Evolutionary conservation across 2,329 filamentous ascomycete species (phyloP).

Genomic region (Diplocarpon rosae): DNA sequence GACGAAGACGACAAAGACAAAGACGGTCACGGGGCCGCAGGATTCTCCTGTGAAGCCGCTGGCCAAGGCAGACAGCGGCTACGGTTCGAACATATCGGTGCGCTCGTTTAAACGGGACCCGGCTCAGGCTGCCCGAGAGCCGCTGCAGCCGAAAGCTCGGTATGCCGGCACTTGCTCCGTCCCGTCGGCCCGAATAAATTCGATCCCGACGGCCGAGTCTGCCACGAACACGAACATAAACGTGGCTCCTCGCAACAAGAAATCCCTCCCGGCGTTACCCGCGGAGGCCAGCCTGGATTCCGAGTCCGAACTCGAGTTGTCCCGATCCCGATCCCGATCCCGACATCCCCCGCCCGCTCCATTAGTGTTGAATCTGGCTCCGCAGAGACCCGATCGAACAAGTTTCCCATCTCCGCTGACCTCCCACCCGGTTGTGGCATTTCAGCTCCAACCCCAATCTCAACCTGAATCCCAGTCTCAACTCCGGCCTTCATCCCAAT

Average conservation of each 20-base stretch:
- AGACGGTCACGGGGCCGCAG: constrained; percentile 4
- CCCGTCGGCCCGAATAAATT: constrained; percentile 9
- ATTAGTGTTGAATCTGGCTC: too few relatives aligned
- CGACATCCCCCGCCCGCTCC: too few relatives aligned
- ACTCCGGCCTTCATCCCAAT: constrained; percentile 3
- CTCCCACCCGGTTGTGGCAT: constrained; percentile 2
- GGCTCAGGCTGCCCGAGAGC: constrained; percentile 8
- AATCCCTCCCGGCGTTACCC: too few relatives aligned
- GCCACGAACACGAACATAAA: constrained; percentile 4
- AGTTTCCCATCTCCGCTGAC: background rate
- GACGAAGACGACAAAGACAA: too few relatives aligned
- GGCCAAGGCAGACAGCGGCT: constrained; percentile 50
- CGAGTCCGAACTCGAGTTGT: too few relatives aligned
- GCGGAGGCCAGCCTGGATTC: too few relatives aligned
- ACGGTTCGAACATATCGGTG: constrained; percentile 48
- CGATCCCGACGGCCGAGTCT: constrained; percentile 4
- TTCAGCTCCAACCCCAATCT: constrained; percentile 2
- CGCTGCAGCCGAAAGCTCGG: constrained; percentile 11
- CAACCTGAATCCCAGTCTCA: background rate
- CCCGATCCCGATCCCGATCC: too few relatives aligned
- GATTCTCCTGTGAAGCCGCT: constrained; percentile 29
- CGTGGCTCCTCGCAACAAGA: too few relatives aligned
- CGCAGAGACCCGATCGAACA: too few relatives aligned
- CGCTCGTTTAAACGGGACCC: constrained; percentile 35
- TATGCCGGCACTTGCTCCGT: constrained; percentile 13